phyloP scores from a whole-genome alignment of 495 filamentous ascomycete species.

The Neurospora sp. region DNA sequence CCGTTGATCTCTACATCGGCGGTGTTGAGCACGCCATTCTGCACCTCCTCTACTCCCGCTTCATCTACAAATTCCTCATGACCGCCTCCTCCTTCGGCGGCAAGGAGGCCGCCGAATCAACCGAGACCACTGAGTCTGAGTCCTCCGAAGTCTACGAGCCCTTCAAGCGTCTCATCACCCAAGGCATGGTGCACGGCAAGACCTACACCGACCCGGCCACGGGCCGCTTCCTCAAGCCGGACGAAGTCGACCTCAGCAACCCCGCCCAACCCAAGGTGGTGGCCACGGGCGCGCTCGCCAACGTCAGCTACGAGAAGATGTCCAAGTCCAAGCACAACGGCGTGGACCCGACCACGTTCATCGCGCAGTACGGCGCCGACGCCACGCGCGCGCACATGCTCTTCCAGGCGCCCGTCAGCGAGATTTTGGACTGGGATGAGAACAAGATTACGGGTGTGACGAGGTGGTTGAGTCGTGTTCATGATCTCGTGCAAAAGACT shows the following conservation, averaged over 20 bases:
- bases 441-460: constrained; percentile 70
- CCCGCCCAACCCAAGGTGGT: constrained; percentile 48
- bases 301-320: constrained; percentile 78
- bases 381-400: constrained; percentile 77
- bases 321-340: constrained; percentile 94
- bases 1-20: constrained; percentile 79
- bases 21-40: constrained; percentile 86
- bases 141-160: constrained; percentile 43
- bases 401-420: constrained; percentile 74
- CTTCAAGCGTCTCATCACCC: constrained; percentile 69
- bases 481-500: constrained; percentile 41
- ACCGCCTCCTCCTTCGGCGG: constrained; percentile 33
- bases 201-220: constrained; percentile 67
- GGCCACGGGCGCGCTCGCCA: constrained; percentile 45
- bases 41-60: constrained; percentile 83
- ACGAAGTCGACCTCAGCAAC: constrained; percentile 58
- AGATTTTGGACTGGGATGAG: constrained; percentile 82
- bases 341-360: constrained; percentile 67
- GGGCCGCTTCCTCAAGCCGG: constrained; percentile 66
- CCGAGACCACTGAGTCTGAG: constrained; percentile 18
- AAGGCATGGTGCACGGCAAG: constrained; percentile 88
- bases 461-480: constrained; percentile 62
- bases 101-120: background rate
- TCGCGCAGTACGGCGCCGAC: constrained; percentile 67
- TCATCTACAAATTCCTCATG: constrained; percentile 78